These are phyloP conservation scores for Phytophthora cryptogea DNA, from an alignment of 352 stramenopile genomes.

Conservation along the genomic window DNA sequence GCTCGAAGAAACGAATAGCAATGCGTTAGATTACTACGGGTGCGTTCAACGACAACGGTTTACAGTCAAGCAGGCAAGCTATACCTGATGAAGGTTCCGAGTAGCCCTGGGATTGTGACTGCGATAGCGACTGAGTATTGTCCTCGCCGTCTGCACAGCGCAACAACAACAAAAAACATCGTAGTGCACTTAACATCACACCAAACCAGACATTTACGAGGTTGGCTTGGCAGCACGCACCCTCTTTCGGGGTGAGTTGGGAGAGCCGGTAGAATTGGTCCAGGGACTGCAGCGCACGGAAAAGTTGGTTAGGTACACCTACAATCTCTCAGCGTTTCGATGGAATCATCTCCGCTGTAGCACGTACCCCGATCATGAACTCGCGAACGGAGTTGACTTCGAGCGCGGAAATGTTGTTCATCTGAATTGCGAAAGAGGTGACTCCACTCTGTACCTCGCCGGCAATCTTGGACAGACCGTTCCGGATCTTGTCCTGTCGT, in stretches of 20 bases:
- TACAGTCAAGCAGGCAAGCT: background rate
- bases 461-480: conserved; percentile 83
- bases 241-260: conserved; percentile 51
- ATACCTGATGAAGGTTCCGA: conserved; percentile 46
- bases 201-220: background rate
- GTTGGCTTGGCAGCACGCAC: conserved; percentile 26
- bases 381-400: conserved; percentile 90
- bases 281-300: conserved; percentile 54
- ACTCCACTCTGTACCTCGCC: conserved; percentile 75
- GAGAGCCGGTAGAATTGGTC: conserved; percentile 81
- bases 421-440: conserved; percentile 79
- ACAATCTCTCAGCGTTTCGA: background rate
- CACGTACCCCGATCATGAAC: conserved; percentile 82
- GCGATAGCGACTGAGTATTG: conserved; percentile 31
- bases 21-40: conserved; percentile 13
- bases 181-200: background rate
- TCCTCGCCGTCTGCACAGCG: conserved; percentile 20
- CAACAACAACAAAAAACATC: conserved; percentile 6
- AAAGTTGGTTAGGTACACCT: background rate
- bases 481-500: conserved; percentile 90
- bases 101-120: conserved; percentile 47
- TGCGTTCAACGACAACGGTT: background rate
- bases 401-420: conserved; percentile 88
- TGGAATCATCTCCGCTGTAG: background rate
- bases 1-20: conserved; percentile 9